Evolutionary conservation across 116 monocot genomes (phyloP).

Genomic region (Papilionanthe hybrid): DNA sequence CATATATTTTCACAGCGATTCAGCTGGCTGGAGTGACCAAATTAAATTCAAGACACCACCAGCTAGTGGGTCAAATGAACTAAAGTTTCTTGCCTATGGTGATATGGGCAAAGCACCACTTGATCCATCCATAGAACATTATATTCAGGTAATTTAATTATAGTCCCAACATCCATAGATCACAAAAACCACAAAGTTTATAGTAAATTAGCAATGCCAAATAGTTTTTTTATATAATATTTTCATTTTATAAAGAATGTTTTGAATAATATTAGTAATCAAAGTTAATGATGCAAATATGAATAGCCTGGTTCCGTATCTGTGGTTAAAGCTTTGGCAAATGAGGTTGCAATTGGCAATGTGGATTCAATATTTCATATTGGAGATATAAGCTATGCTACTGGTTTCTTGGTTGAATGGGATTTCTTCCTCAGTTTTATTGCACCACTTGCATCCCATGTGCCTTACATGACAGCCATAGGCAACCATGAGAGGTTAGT

Average conservation of each 20-base stretch:
- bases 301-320: conserved; percentile 56
- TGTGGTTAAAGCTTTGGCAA: conserved; percentile 35
- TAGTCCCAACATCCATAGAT: too few relatives aligned
- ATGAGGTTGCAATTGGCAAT: conserved; percentile 29
- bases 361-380: conserved; percentile 73
- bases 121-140: conserved; percentile 55
- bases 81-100: conserved; percentile 45
- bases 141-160: conserved; percentile 45
- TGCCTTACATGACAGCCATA: conserved; percentile 79
- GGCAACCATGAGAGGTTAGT: conserved; percentile 76
- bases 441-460: conserved; percentile 55
- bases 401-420: conserved; percentile 75
- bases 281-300: too few relatives aligned
- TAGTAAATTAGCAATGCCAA: too few relatives aligned
- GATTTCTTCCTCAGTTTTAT: conserved; percentile 73
- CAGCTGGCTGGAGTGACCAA: conserved; percentile 56
- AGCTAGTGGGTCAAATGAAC: conserved; percentile 31
- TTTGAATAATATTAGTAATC: too few relatives aligned
- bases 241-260: too few relatives aligned
- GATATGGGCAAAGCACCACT: conserved; percentile 78
- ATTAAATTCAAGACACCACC: conserved; percentile 60
- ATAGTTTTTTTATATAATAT: too few relatives aligned
- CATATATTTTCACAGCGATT: conserved; percentile 27
- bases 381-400: conserved; percentile 80
- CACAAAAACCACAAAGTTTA: too few relatives aligned